Evolutionary conservation across 1,284 basidiomycete species (phyloP), one percentile per base, ranked within the genome.

Genomic region (Puccinia hordei): DNA sequence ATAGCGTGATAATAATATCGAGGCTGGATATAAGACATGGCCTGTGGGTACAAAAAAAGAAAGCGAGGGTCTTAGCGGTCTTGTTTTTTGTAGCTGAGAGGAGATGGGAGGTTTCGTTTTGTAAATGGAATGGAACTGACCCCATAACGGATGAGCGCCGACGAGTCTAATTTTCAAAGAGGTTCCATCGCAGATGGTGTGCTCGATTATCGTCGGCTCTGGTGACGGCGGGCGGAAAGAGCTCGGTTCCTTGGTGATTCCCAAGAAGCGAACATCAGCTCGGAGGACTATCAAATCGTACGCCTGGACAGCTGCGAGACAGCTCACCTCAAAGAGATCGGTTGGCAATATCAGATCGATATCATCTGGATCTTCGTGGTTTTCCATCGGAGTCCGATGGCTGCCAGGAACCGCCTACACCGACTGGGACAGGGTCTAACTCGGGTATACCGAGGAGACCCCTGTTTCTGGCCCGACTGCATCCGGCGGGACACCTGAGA

Each of bases 11-110:
- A 79, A 38, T 17, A 71, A 1, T 24, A 79, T 71, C 6, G 76
- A 33, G 24, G 76, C 76, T 24, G 76, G 76, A 71, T 79, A 79
- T 27, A 79, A 68, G 33, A 69, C 65, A 61, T 79, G 76, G 19
- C 66, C 76, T 79, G 41, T 6, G 24, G 35, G 44, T 12, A 22
- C 22, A 2, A 55, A 22, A 41, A 27, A 49, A n/a, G 30, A 3
- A 46, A 66, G 13, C 17, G 53, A 44, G 24, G 22, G n/a, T 30
- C n/a, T 30, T 33, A 51, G 9, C 68, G 51, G 30, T 66, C n/a
- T 35, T 30, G 17, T 8, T 75, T 44, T 22, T 63, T 41, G 15
- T 22, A 13, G 27, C n/a, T n/a, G n/a, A n/a, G 24, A 13, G n/a
- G 24, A 44, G 30, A 27, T 19, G 13, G 17, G 19, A 46, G n/a